These are phyloP conservation scores for Potentilla sterilis DNA, from an alignment of 306 rosid genomes.

Conservation along the genomic window DNA sequence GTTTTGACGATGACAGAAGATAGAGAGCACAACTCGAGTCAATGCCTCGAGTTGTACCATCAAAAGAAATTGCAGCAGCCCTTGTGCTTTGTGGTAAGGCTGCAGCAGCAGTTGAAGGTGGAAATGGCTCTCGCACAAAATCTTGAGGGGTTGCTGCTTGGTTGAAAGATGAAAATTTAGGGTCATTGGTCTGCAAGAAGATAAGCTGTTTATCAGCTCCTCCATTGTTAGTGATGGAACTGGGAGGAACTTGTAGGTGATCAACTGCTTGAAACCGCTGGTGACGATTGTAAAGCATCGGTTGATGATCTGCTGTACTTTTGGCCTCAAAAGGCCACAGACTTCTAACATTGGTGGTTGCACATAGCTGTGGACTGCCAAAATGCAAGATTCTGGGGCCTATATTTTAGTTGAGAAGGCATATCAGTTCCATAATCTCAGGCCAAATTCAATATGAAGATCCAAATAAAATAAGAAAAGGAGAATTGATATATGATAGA, in stretches of 20 bases:
- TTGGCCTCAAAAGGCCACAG: constrained; percentile 52
- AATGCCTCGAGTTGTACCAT: constrained; percentile 40
- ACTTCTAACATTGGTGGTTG: constrained; percentile 38
- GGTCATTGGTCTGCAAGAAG: constrained; percentile 41
- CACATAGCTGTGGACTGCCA: constrained; percentile 56
- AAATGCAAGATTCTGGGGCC: constrained; percentile 85
- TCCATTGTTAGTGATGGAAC: constrained; percentile 22
- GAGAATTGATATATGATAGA: neutral
- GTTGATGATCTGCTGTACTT: constrained; percentile 39
- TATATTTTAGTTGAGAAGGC: constrained; percentile 17
- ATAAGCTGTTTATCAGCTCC: constrained; percentile 45
- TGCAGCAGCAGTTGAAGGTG: constrained; percentile 12
- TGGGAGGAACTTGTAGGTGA: constrained; percentile 28
- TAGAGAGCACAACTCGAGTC: constrained; percentile 93
- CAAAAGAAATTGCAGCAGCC: constrained; percentile 31
- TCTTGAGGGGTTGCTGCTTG: constrained; percentile 37
- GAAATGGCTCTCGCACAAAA: constrained; percentile 20
- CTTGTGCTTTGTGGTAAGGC: constrained; percentile 38
- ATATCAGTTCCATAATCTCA: neutral
- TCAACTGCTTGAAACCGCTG: constrained; percentile 30
- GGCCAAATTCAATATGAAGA: neutral
- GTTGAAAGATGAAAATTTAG: constrained; percentile 19
- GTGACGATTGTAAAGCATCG: constrained; percentile 36
- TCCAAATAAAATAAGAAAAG: neutral
- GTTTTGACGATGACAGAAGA: constrained; percentile 92